A percentile compares a stretch with the other conserved stretches of the same genome.
phyloP scores from a whole-genome alignment of 495 filamentous ascomycete genomes.

The Penicillium atrosanguineum region DNA sequence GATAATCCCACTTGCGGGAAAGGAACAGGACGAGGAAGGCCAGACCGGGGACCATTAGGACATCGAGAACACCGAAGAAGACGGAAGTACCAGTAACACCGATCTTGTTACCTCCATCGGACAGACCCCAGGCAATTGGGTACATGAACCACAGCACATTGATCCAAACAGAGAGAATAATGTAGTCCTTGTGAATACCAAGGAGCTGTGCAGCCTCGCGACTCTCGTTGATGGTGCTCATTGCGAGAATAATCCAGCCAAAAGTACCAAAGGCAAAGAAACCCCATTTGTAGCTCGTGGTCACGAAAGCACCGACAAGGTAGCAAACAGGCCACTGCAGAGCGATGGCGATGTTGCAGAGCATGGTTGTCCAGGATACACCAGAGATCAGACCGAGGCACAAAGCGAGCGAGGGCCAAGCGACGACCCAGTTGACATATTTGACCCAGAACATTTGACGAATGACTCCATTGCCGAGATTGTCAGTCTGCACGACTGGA shows the following conservation, averaged over 20 bases:
- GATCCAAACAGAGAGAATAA: conserved; percentile 49
- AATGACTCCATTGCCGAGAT: conserved; percentile 40
- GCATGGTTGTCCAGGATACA: conserved; percentile 62
- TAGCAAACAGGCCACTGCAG: conserved; percentile 63
- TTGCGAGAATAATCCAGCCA: conserved; percentile 58
- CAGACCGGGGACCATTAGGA: conserved; percentile 58
- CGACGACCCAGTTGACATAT: conserved; percentile 66
- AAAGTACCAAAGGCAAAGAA: conserved; percentile 63
- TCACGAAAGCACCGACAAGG: conserved; percentile 59
- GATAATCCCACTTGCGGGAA: conserved; percentile 36
- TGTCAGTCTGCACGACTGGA: conserved; percentile 47
- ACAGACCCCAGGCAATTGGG: conserved; percentile 65
- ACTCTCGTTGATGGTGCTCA: conserved; percentile 50
- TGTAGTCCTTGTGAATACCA: conserved; percentile 52
- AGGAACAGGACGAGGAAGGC: conserved; percentile 52
- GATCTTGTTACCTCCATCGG: conserved; percentile 67
- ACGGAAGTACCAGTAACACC: conserved; percentile 60
- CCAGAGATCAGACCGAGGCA: conserved; percentile 62
- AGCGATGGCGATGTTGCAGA: conserved; percentile 59
- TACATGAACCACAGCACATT: conserved; percentile 60
- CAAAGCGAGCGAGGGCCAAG: conserved; percentile 52
- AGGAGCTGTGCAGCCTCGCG: conserved; percentile 52
- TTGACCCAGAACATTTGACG: conserved; percentile 71
- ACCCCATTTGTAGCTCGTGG: conserved; percentile 58
- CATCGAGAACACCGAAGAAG: conserved; percentile 68